Base-by-base conservation (phyloP, 495 filamentous ascomycete genomes). In the Pseudomonodictys pantanalensis region DNA sequence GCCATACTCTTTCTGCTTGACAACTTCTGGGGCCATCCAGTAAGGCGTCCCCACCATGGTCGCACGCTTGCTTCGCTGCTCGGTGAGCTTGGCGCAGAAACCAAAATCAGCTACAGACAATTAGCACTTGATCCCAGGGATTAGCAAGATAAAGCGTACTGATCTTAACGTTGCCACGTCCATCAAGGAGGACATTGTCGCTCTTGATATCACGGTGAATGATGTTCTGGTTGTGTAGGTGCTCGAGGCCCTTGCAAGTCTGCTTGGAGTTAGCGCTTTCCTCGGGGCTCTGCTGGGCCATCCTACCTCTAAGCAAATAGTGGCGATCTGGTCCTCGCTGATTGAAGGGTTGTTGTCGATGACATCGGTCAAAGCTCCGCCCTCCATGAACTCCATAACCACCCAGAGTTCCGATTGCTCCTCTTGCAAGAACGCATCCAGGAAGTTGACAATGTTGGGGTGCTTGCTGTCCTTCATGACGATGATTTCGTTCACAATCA, bases 361-460 rank as follows among this genome's bases (percentile, higher is more conserved):
- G 50, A 98, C 91, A 79, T 98, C 95, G 0, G 95, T 98, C 69
- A 98, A 76, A 45, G 93, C 91, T 71, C 93, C 93, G 59, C 93
- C 93, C 73, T 97, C 93, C 95, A 98, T 97, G 68, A 93, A 98
- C 74, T 98, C 93, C 95, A 98, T 96, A 29, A 98, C 93, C 20
- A 98, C 91, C 93, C 93, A 98, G 25, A 98, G 81, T 71, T 98
- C 95, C 58, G 86, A 83, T 71, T 87, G 90, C 67, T 90, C 89
- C 66, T 95, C 93, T 64, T 92, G 88, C 67, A 98, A 77, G 80
- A 97, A 98, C 0, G 93, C 92, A 69, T 98, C 93, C 25, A 98
- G 78, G 77, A 95, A 98, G 75, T 98, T 98, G 76, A 98, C 93
- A 75, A 98, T 97, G 73, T 98, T 98, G 22, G 89, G 83, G 72